phyloP scores from a whole-genome alignment of 2,329 filamentous ascomycete species.

The Colletotrichum lindemuthianum region DNA sequence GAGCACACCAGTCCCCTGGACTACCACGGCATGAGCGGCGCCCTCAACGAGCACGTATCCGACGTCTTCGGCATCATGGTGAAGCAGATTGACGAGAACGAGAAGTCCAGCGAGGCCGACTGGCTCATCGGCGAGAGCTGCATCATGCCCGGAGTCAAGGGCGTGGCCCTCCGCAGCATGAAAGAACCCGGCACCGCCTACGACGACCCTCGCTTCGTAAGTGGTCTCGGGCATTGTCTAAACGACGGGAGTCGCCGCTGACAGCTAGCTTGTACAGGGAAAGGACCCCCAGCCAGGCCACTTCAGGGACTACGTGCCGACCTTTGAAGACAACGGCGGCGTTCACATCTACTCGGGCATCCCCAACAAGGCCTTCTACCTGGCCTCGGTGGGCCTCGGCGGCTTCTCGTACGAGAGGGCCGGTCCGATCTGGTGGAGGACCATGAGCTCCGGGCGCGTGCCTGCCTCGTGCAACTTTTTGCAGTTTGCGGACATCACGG shows the following conservation, averaged over 20 bases:
- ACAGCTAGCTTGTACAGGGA: constrained; percentile 45
- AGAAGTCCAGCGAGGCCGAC: constrained; percentile 56
- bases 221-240: constrained; percentile 25
- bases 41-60: constrained; percentile 66
- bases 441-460: constrained; percentile 55
- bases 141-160: constrained; percentile 61
- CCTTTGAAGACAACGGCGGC: constrained; percentile 59
- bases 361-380: constrained; percentile 67
- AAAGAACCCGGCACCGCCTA: constrained; percentile 64
- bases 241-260: too few relatives aligned
- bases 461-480: constrained; percentile 54
- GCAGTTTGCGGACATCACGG: constrained; percentile 60
- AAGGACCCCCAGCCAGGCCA: constrained; percentile 63
- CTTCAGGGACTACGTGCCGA: constrained; percentile 55
- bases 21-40: constrained; percentile 63
- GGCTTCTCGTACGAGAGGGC: constrained; percentile 65
- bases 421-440: constrained; percentile 63
- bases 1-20: constrained; percentile 60
- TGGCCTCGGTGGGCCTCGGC: constrained; percentile 57
- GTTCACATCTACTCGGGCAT: constrained; percentile 68
- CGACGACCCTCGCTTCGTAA: constrained; percentile 59
- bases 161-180: constrained; percentile 63
- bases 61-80: constrained; percentile 68
- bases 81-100: constrained; percentile 61
- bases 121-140: constrained; percentile 66